These are phyloP conservation scores for Urtica urens DNA, from an alignment of 306 rosid species.

Conservation along the genomic window DNA sequence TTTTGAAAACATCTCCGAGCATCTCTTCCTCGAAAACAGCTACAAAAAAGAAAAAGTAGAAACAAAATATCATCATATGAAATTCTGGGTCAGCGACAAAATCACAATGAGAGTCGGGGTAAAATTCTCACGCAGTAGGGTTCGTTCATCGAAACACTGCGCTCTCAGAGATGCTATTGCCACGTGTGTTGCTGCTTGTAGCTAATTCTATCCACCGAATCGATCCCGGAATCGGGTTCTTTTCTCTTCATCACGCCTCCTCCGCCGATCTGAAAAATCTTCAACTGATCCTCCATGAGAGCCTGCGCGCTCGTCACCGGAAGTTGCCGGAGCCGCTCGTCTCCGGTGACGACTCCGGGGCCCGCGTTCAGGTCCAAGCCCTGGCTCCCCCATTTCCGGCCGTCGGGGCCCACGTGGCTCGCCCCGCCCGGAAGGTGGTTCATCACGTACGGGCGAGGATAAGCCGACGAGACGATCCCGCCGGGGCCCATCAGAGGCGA, in stretches of 20 bases:
- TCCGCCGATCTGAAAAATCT: constrained; percentile 58
- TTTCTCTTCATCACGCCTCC: constrained; percentile 63
- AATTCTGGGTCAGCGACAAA: no score
- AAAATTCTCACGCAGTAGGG: constrained; percentile 14
- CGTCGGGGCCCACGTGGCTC: constrained; percentile 54
- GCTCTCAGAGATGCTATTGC: constrained; percentile 64
- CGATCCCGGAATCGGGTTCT: constrained; percentile 88
- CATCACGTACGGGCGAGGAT: constrained; percentile 65
- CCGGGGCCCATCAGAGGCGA: constrained; percentile 73
- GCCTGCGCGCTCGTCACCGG: constrained; percentile 56
- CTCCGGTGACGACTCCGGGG: constrained; percentile 56
- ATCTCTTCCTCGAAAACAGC: background rate
- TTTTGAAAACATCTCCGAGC: constrained; percentile 5
- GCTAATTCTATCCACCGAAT: constrained; percentile 58
- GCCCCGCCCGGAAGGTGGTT: constrained; percentile 66
- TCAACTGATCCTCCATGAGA: constrained; percentile 61
- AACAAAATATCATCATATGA: background rate
- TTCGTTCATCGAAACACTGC: constrained; percentile 7
- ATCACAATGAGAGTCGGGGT: background rate
- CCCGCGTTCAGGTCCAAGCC: constrained; percentile 90
- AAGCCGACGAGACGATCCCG: constrained; percentile 53
- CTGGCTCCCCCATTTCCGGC: constrained; percentile 84
- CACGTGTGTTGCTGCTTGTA: constrained; percentile 71
- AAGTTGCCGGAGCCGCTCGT: constrained; percentile 64
- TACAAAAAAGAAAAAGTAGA: background rate